Percentiles rank a stretch among this genome's conserved stretches.
phyloP scores from a whole-genome alignment of 768 basidiomycete species.

The Hirschioporus abietinus region DNA sequence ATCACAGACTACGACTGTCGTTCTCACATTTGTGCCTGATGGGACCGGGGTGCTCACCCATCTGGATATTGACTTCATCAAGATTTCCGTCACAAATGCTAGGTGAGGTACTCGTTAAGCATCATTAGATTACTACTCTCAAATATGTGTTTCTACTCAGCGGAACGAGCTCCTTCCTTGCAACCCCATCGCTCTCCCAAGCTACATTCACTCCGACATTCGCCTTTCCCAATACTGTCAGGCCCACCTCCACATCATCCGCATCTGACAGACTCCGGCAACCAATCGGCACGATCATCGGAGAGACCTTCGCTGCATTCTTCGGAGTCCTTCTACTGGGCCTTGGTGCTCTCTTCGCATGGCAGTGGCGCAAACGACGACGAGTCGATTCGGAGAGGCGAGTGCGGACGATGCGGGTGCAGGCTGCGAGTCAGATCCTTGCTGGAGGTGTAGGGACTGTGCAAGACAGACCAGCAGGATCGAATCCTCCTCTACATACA shows the following conservation, averaged over 20 bases:
- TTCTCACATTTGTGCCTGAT: constrained; percentile 13
- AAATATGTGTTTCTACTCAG: background rate
- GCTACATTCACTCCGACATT: constrained; percentile 16
- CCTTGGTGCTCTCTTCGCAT: constrained; percentile 7
- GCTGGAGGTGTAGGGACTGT: no score
- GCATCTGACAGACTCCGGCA: constrained; percentile 12
- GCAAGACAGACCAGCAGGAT: background rate
- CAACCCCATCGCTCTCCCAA: constrained; percentile 11
- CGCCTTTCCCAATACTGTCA: constrained; percentile 11
- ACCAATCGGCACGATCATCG: constrained; percentile 17
- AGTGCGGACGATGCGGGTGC: background rate
- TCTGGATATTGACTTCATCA: constrained; percentile 17
- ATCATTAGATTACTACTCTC: background rate
- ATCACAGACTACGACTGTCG: constrained; percentile 14
- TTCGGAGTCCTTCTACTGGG: constrained; percentile 16
- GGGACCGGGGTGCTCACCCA: constrained; percentile 6
- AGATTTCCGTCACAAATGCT: constrained; percentile 6
- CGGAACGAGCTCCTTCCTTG: constrained; percentile 12
- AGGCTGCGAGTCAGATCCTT: background rate
- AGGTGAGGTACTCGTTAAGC: background rate
- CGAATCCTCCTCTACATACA: background rate
- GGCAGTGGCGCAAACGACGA: background rate
- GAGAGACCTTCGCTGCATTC: constrained; percentile 17
- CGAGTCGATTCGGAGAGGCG: background rate
- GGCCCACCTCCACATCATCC: constrained; percentile 6